Evolutionary conservation across 345 rosid species (phyloP).

Genomic region (Eucalyptus cloeziana): DNA sequence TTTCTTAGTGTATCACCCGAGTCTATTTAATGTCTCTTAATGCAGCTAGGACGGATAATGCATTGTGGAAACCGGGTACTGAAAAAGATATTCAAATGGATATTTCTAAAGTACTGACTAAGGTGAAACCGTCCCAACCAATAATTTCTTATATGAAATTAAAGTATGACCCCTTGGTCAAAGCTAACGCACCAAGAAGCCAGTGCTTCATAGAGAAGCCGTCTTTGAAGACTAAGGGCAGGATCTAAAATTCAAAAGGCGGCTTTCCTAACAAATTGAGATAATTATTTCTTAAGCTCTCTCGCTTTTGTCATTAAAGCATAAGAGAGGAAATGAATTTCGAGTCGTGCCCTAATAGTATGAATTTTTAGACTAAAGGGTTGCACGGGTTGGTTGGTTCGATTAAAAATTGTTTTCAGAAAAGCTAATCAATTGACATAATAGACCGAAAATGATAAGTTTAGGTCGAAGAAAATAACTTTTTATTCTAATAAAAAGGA

Average conservation of each 20-base stretch:
- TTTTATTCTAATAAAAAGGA: not conserved
- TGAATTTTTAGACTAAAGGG: not conserved
- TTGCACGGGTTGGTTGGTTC: not conserved
- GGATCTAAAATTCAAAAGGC: not conserved
- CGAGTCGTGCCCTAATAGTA: not conserved
- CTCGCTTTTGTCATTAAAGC: not conserved
- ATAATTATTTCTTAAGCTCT: not conserved
- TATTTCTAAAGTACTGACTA: no score
- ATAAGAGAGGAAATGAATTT: not conserved
- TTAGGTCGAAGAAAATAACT: fast-evolving
- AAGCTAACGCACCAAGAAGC: fast-evolving
- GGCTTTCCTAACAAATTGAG: not conserved
- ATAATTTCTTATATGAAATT: not conserved
- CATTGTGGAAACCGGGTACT: no score
- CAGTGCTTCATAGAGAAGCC: not conserved
- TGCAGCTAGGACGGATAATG: fast-evolving
- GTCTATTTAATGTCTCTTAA: no score
- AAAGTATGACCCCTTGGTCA: not conserved
- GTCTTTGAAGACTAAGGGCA: not conserved
- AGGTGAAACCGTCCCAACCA: not conserved
- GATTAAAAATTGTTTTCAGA: not conserved
- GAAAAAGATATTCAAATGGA: no score
- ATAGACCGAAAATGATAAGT: fast-evolving
- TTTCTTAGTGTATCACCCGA: no score
- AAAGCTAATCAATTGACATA: not conserved